Evolutionary conservation across 306 rosid species (phyloP).

Genomic region (Citrullus colocynthis): DNA sequence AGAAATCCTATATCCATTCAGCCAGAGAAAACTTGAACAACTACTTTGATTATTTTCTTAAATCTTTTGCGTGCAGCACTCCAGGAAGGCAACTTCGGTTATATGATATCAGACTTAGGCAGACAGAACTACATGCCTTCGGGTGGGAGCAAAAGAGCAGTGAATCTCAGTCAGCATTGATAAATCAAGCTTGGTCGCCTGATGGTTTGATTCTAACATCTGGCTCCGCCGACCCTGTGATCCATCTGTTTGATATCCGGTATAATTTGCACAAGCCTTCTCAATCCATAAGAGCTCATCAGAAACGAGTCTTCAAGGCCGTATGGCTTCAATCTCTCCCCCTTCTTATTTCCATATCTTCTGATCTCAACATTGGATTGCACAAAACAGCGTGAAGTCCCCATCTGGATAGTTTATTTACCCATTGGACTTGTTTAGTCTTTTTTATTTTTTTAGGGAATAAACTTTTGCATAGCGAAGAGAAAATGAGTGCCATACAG

Average conservation of each 20-base stretch:
- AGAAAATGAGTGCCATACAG: background rate
- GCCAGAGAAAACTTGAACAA: background rate
- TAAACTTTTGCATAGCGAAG: background rate
- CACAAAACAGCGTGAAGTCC: conserved; percentile 46
- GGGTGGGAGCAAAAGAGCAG: conserved; percentile 99
- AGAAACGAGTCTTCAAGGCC: conserved; percentile 93
- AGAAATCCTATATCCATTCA: background rate
- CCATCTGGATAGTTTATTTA: background rate
- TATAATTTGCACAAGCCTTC: conserved; percentile 57
- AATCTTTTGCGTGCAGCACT: conserved; percentile 35
- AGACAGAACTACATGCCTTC: conserved; percentile 72
- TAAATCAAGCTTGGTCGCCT: conserved; percentile 97
- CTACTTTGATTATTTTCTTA: background rate
- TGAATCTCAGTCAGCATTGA: conserved; percentile 90
- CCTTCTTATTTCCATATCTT: conserved; percentile 79
- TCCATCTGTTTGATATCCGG: conserved; percentile 89
- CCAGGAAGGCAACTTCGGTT: conserved; percentile 86
- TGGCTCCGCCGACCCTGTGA: conserved; percentile 81
- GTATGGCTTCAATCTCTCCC: conserved; percentile 75
- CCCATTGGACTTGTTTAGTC: background rate
- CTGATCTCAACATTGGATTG: conserved; percentile 76
- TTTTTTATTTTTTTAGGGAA: background rate
- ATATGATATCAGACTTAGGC: conserved; percentile 69
- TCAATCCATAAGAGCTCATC: conserved; percentile 76
- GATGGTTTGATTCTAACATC: conserved; percentile 80